Percentiles rank a stretch among this genome's conserved stretches.
Evolutionary conservation across 805 yeast species (phyloP).

Genomic region (Dipodascopsis uninucleata): DNA sequence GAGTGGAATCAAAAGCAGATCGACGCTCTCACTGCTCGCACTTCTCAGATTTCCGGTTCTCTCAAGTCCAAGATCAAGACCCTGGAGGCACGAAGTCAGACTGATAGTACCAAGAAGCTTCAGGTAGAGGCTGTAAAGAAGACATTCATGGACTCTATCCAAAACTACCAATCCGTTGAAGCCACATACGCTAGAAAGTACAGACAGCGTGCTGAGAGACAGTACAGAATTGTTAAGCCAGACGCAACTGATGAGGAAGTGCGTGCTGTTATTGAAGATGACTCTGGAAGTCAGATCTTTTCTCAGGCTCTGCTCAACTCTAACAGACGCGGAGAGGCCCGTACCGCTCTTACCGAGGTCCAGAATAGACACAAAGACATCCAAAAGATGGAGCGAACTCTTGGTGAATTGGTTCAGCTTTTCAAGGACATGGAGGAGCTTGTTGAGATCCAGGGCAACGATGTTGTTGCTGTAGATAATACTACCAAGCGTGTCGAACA

Average conservation of each 20-base stretch:
- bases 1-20: slow-evolving; percentile 69
- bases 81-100: slow-evolving; percentile 51
- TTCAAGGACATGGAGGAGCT: slow-evolving; percentile 95
- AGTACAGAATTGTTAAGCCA: slow-evolving; percentile 84
- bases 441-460: slow-evolving; percentile 91
- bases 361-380: slow-evolving; percentile 94
- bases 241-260: slow-evolving; percentile 76
- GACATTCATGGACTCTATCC: slow-evolving; percentile 79
- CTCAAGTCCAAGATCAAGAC: slow-evolving; percentile 74
- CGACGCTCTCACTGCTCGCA: slow-evolving; percentile 72
- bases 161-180: slow-evolving; percentile 81
- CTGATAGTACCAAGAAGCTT: slow-evolving; percentile 73
- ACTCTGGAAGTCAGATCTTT: slow-evolving; percentile 82
- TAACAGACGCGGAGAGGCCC: slow-evolving; percentile 89
- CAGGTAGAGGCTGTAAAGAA: slow-evolving; percentile 88
- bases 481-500: slow-evolving; percentile 79
- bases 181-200: slow-evolving; percentile 80
- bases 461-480: slow-evolving; percentile 76
- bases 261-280: slow-evolving; percentile 77
- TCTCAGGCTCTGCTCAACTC: slow-evolving; percentile 86
- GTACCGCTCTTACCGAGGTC: slow-evolving; percentile 91
- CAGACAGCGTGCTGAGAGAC: slow-evolving; percentile 85
- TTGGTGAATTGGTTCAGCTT: slow-evolving; percentile 91
- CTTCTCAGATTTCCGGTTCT: slow-evolving; percentile 68
- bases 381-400: slow-evolving; percentile 88